Evolutionary conservation across 208 protist species (phyloP).

Genomic region (Trypanosomatidae sp.): DNA sequence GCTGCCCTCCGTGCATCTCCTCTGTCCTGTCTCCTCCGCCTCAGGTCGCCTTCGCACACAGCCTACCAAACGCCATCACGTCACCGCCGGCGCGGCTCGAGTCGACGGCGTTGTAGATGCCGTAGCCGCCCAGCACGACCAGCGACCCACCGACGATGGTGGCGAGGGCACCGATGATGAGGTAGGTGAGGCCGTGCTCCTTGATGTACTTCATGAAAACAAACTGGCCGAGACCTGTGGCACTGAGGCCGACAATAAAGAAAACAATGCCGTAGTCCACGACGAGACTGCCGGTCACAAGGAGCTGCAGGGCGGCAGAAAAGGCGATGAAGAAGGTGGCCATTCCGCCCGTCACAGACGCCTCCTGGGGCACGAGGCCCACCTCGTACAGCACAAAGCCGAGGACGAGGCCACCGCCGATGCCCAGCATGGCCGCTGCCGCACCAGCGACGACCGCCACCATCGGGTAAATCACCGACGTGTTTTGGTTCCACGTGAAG

Average conservation of each 20-base stretch:
- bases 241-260: constrained; percentile 55
- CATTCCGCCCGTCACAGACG: constrained; percentile 69
- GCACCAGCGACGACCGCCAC: constrained; percentile 72
- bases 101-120: constrained; percentile 70
- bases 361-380: constrained; percentile 67
- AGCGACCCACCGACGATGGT: constrained; percentile 73
- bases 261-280: constrained; percentile 67
- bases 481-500: constrained; percentile 65
- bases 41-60: too few species aligned
- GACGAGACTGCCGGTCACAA: constrained; percentile 53
- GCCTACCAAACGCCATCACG: constrained; percentile 49
- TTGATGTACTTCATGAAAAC: constrained; percentile 80
- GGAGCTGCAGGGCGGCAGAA: constrained; percentile 49
- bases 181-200: constrained; percentile 47
- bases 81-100: constrained; percentile 31
- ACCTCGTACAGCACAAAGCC: constrained; percentile 86
- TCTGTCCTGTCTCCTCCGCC: too few species aligned
- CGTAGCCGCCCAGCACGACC: constrained; percentile 56
- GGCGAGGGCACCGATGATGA: constrained; percentile 66
- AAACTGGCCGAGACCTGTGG: constrained; percentile 66
- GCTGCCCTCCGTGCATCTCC: too few species aligned
- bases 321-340: constrained; percentile 86
- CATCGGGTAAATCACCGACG: constrained; percentile 55
- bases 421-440: constrained; percentile 78
- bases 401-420: constrained; percentile 82